Percentiles rank a stretch among this genome's conserved stretches.
These are phyloP conservation scores for Solanum aculeatissimum DNA, from an alignment of 305 asterid genomes.

Conservation along the genomic window DNA sequence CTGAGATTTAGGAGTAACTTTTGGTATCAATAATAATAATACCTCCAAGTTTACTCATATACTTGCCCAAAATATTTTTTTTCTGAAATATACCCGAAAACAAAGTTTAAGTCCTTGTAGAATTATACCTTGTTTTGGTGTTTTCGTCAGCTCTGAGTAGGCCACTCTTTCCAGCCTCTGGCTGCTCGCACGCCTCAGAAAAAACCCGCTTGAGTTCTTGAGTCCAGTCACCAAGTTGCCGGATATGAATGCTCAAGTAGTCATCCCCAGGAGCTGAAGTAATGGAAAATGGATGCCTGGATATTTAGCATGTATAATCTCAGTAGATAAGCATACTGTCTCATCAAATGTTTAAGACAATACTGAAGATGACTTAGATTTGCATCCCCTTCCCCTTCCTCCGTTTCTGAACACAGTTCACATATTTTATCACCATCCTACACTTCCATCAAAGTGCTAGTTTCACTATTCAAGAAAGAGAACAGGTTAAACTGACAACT, in stretches of 20 bases:
- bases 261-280: conserved; percentile 63
- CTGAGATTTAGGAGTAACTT: conserved; percentile 13
- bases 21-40: not conserved
- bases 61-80: not conserved
- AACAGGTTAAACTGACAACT: not conserved
- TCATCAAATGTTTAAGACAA: not conserved
- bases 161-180: conserved; percentile 83
- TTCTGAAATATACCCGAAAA: not conserved
- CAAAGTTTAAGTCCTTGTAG: not conserved
- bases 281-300: conserved; percentile 97
- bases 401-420: not conserved
- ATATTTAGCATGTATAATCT: not conserved
- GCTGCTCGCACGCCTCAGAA: conserved; percentile 63
- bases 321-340: not conserved
- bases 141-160: conserved; percentile 85
- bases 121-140: conserved; percentile 54
- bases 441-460: not conserved
- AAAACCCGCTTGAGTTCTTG: conserved; percentile 37
- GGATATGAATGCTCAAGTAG: conserved; percentile 42
- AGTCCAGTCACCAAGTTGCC: conserved; percentile 51
- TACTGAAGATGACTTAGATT: not conserved
- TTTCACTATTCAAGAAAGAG: not conserved
- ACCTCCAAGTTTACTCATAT: not conserved
- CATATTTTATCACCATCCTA: not conserved
- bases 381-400: not conserved